Evolutionary conservation across 257 asterid genomes (phyloP).

Genomic region (Ajuga chamaepitys): DNA sequence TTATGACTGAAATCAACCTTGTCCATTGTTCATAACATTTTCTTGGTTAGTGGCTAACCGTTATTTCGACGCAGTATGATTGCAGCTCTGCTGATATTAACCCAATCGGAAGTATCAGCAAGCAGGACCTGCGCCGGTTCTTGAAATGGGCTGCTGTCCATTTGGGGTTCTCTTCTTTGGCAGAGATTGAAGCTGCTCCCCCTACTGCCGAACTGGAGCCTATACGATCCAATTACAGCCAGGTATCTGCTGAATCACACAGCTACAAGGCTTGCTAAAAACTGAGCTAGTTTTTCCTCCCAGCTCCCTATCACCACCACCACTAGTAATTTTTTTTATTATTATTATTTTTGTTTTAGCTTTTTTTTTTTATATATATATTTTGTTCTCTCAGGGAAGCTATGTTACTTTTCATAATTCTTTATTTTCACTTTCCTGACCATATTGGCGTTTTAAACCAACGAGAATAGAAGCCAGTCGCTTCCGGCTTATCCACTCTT

Average conservation of each 20-base stretch:
- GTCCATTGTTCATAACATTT: not conserved
- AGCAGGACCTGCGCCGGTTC: constrained; percentile 76
- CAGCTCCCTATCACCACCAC: not conserved
- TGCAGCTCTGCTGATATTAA: constrained; percentile 98
- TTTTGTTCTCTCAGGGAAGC: no score
- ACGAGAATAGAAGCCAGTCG: no score
- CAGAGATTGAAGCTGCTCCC: constrained; percentile 88
- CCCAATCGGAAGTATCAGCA: constrained; percentile 93
- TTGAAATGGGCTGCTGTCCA: constrained; percentile 83
- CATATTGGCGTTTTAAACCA: no score
- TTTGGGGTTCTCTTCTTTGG: constrained; percentile 82
- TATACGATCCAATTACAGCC: constrained; percentile 68
- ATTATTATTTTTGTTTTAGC: not conserved
- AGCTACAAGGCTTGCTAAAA: not conserved
- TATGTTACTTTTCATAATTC: not conserved
- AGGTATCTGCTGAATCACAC: constrained; percentile 36
- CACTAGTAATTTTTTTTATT: not conserved
- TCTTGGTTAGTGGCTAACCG: not conserved
- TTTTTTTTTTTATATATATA: not conserved
- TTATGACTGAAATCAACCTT: not conserved
- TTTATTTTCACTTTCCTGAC: not conserved
- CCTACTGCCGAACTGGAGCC: constrained; percentile 98
- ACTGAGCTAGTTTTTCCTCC: not conserved
- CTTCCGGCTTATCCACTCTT: no score
- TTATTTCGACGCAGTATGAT: constrained; percentile 62